phyloP scores from a whole-genome alignment of 495 filamentous ascomycete species.

The Entonaema liquescens region DNA sequence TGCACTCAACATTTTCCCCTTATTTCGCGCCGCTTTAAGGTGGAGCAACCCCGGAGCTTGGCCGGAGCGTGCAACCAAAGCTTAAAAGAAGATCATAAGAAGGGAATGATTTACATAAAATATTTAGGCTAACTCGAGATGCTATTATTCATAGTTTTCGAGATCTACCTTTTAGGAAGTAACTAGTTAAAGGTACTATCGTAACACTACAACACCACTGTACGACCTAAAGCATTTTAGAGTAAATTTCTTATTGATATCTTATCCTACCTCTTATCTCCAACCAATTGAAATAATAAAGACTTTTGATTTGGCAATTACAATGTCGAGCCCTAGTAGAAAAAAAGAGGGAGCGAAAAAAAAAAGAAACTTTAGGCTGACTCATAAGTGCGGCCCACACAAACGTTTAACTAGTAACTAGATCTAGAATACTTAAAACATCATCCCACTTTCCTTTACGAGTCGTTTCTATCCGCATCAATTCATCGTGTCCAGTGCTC shows the following conservation, averaged over 20 bases:
- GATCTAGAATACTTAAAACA: background rate
- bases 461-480: background rate
- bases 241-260: background rate
- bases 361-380: conserved; percentile 4
- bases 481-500: background rate
- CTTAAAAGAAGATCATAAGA: background rate
- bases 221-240: background rate
- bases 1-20: background rate
- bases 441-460: background rate
- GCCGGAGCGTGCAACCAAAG: background rate
- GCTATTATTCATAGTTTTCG: background rate
- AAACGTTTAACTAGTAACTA: background rate
- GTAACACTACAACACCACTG: background rate
- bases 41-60: background rate
- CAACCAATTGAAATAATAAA: background rate
- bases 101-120: conserved; percentile 3
- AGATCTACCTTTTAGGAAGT: background rate
- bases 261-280: conserved; percentile 1
- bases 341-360: background rate
- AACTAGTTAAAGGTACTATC: too few species aligned
- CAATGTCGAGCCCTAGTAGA: background rate
- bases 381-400: background rate
- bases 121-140: background rate
- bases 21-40: background rate
- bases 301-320: background rate